These are phyloP conservation scores for Clarkia xantiana DNA, from an alignment of 345 rosid species.

Conservation along the genomic window DNA sequence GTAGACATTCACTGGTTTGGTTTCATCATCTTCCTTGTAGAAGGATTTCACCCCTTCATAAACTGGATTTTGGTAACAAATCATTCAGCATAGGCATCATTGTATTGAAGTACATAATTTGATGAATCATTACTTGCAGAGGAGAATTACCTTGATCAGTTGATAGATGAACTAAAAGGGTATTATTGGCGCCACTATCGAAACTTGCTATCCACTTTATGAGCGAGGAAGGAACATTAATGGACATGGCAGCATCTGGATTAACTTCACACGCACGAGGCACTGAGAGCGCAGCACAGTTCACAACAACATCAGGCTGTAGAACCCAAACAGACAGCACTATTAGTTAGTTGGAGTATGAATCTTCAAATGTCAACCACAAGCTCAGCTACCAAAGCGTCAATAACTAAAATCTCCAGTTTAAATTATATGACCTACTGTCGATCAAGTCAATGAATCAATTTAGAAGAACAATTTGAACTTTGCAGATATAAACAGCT, in stretches of 20 bases:
- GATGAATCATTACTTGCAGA: neutral
- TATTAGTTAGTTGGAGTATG: too few species aligned
- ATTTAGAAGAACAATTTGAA: too few species aligned
- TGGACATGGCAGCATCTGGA: slow-evolving; percentile 52
- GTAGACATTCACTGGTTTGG: slow-evolving; percentile 60
- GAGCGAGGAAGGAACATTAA: slow-evolving; percentile 64
- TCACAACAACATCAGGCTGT: slow-evolving; percentile 73
- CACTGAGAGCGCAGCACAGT: slow-evolving; percentile 77
- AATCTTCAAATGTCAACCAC: too few species aligned
- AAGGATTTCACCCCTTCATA: slow-evolving; percentile 77
- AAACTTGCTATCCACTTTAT: slow-evolving; percentile 51
- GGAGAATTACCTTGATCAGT: slow-evolving; percentile 67
- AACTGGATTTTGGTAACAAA: slow-evolving; percentile 22
- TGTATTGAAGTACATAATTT: neutral
- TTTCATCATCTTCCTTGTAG: slow-evolving; percentile 83
- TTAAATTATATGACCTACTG: too few species aligned
- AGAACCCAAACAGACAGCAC: neutral
- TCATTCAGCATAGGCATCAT: neutral
- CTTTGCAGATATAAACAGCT: too few species aligned
- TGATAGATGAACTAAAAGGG: slow-evolving; percentile 66
- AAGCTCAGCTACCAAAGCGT: too few species aligned
- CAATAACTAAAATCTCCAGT: too few species aligned
- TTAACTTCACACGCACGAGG: slow-evolving; percentile 78
- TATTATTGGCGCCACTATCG: slow-evolving; percentile 7
- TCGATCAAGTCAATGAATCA: too few species aligned